Conservation (phyloP, 2,329 filamentous ascomycete genomes). For the Trichoderma sp. region DNA sequence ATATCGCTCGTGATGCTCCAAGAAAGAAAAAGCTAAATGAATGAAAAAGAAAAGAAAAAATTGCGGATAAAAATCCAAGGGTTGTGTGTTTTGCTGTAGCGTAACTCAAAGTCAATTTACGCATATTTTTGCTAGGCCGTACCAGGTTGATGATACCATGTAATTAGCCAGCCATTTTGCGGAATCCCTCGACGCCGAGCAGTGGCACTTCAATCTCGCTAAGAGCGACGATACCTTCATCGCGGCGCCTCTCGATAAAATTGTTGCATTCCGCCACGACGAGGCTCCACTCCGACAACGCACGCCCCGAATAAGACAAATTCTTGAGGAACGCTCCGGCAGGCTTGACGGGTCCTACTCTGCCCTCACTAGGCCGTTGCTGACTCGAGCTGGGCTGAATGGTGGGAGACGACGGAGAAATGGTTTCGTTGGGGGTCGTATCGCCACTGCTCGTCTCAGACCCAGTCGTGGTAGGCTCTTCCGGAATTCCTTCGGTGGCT, state of each 20-base stretch:
- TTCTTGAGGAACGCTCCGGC: conserved; percentile 48
- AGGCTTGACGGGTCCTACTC: conserved; percentile 45
- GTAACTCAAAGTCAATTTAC: background rate
- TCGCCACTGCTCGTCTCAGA: conserved; percentile 1
- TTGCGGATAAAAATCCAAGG: background rate
- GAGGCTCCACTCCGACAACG: conserved; percentile 76
- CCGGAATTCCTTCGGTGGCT: background rate
- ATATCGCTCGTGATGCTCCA: conserved; percentile 22
- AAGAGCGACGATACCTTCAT: conserved; percentile 69
- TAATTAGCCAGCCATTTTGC: conserved; percentile 38
- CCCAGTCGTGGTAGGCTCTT: background rate
- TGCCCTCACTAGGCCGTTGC: conserved; percentile 9
- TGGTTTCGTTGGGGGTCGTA: conserved; percentile 5
- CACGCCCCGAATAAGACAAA: conserved; percentile 67
- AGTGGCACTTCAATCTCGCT: conserved; percentile 63
- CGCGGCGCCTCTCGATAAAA: conserved; percentile 74
- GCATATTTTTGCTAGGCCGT: background rate
- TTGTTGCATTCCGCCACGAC: conserved; percentile 78
- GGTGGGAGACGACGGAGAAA: background rate
- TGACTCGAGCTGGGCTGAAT: background rate
- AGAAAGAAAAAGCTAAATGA: background rate
- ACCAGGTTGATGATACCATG: background rate
- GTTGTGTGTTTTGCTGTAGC: background rate
- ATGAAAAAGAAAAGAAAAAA: background rate
- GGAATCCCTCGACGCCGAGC: conserved; percentile 47